Base-by-base conservation (phyloP, 768 basidiomycete species). In the Pulveroboletus ravenelii region DNA sequence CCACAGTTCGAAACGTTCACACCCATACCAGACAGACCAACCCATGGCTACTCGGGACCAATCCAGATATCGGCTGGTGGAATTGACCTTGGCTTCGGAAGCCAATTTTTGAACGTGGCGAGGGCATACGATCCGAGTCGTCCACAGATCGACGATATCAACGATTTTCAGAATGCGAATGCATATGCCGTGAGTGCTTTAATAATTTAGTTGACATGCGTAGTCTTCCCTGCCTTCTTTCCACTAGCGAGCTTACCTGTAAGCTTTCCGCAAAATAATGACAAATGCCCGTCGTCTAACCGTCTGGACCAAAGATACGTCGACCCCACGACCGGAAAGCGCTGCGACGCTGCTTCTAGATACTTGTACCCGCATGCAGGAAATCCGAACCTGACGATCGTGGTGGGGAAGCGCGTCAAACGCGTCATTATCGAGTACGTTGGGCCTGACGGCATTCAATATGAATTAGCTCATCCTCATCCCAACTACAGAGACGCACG, bases 31-130 rank as follows among this genome's bases (percentile, higher is more conserved):
- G 53, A 71, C 72, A n/a, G 70, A 45, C 14, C 38, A 2, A 67
- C 65, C 0, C 74, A 76, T 40, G 74, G 74, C 0, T 68, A 71
- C 48, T 57, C 60, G 0, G 70, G 70, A 3, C 70, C 68, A 0
- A 46, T 70, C 39, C 47, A 56, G 14, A 54, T 69, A n/a, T 66
- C 67, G 10, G 12, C 6, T 5, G 45, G 48, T 3, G 30, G 45
- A 12, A 2, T 3, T 7, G 5, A 42, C 27, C 10, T 59, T 41
- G 47, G 30, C 2, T 0, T 60, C 13, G 74, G 66, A 10, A 64
- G 70, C 20, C 68, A 83, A 18, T 79, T 78, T 53, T 65, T 85
- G 25, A 62, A 68, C 5, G 71, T 78, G 13, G 81, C 70, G 0
- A 61, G 56, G 13, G 52, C 61, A 25, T 81, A 77, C 23, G 82